A percentile compares a stretch with the other conserved stretches of the same genome.
Conservation (phyloP, 2,329 filamentous ascomycete species). For the Anisogramma anomala region DNA sequence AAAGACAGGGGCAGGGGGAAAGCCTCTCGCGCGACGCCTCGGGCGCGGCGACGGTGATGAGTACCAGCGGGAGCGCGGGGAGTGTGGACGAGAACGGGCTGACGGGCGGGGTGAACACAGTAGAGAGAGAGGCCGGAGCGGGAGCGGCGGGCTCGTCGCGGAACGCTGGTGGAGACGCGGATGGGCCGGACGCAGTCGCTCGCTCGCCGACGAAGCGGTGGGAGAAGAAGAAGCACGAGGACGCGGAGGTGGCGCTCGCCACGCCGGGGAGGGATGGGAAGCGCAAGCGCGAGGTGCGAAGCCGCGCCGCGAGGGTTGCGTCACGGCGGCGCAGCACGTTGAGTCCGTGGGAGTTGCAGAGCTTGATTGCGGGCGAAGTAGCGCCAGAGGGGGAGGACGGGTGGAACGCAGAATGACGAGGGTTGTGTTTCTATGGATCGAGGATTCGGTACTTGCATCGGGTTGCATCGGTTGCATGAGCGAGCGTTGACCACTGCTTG, state of each 20-base stretch:
- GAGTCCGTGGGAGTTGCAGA: conserved; percentile 63
- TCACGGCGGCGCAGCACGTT: conserved; percentile 62
- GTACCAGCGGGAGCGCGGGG: conserved; percentile 5
- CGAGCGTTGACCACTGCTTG: too few relatives aligned
- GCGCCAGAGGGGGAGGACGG: conserved; percentile 8
- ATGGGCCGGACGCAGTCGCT: conserved; percentile 1
- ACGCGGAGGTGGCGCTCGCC: background rate
- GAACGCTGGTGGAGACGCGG: background rate
- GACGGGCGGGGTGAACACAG: background rate
- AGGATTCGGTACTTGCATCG: background rate
- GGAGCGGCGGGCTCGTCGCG: background rate
- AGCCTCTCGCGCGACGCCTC: conserved; percentile 1
- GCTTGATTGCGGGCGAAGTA: conserved; percentile 38
- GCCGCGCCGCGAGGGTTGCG: conserved; percentile 41
- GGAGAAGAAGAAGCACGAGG: background rate
- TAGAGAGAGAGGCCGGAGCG: background rate
- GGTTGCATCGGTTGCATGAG: too few relatives aligned
- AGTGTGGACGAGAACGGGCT: conserved; percentile 9
- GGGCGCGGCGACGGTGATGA: background rate
- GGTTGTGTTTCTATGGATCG: background rate
- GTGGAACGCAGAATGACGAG: background rate
- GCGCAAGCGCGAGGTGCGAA: conserved; percentile 32
- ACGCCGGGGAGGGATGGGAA: background rate
- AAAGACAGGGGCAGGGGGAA: conserved; percentile 11
- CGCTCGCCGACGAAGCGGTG: conserved; percentile 1